These are phyloP conservation scores for Coemansia sp. DNA, from an alignment of 192 early-diverging fungal species.

Conservation along the genomic window DNA sequence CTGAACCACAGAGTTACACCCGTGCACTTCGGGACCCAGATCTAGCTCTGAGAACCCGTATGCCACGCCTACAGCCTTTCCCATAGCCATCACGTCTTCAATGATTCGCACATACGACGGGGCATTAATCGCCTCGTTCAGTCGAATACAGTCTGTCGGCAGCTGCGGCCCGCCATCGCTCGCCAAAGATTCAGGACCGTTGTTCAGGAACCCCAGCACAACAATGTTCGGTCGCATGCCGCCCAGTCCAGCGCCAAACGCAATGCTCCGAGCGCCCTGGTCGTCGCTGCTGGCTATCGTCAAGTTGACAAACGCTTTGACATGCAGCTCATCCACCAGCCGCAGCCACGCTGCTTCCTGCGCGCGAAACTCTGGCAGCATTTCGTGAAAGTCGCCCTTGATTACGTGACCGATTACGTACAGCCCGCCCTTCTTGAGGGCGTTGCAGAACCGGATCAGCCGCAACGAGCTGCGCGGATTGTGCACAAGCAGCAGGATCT, in stretches of 20 bases:
- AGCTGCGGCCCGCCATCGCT: constrained; percentile 16
- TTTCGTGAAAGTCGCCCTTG: constrained; percentile 55
- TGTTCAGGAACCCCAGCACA: constrained; percentile 60
- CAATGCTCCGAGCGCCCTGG: constrained; percentile 57
- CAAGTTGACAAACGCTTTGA: constrained; percentile 68
- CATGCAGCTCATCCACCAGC: constrained; percentile 57
- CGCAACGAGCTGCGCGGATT: constrained; percentile 58
- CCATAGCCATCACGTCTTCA: constrained; percentile 64
- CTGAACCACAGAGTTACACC: constrained; percentile 7
- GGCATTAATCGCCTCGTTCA: constrained; percentile 59
- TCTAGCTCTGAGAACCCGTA: constrained; percentile 60
- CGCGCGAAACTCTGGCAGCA: constrained; percentile 52
- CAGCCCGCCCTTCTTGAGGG: constrained; percentile 69
- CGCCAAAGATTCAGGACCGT: not conserved
- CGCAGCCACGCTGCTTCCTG: constrained; percentile 63
- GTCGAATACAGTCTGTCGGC: constrained; percentile 59
- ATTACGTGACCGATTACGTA: constrained; percentile 68
- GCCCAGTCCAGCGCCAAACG: constrained; percentile 65
- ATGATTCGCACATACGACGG: constrained; percentile 70
- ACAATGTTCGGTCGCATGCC: constrained; percentile 71
- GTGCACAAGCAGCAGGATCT: constrained; percentile 65
- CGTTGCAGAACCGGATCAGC: constrained; percentile 67
- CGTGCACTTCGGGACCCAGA: constrained; percentile 1
- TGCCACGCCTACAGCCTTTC: constrained; percentile 69
- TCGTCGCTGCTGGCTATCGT: constrained; percentile 53